Base-by-base conservation (phyloP, 2,329 filamentous ascomycete species). In the Nemania serpens region DNA sequence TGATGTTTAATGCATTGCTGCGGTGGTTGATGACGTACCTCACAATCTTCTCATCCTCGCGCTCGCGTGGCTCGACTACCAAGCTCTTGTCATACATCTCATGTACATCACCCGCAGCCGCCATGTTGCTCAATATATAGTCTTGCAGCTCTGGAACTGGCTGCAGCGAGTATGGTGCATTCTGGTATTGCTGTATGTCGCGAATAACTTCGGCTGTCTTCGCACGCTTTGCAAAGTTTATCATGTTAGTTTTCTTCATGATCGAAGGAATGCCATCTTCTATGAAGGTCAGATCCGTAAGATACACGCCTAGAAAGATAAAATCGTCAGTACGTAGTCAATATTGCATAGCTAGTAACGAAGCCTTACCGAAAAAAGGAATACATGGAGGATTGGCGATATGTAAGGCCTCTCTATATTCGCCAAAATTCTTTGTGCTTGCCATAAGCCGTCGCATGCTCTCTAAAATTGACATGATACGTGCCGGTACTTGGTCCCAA, bases 41-140 rank as follows among this genome's bases (percentile, higher is more conserved):
- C 75, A 97, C 94, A 82, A 99, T 98, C 84, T 98, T 98, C 80
- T 99, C 95, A 74, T 99, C 95, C 80, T 99, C 95, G 71, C 95
- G 86, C 81, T 99, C 95, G 71, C 95, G 86, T 65, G 95, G 95
- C 76, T 99, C 95, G 62, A 99, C 88, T 72, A 89, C 84, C 78
- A 99, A 81, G 79, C 93, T 97, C 83, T 93, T 93, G 77, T 98
- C 93, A 81, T 98, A 99, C 95, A 98, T 98, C 81, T 98, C 94
- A 76, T 98, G 93, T 65, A 99, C 95, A 75, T 98, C 94, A 54
- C 93, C 91, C 3, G 95, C 94, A 33, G 89, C 90, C 78, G 96
- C 90, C 91, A 98, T 96, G 75, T 98, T 97, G 75, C 88, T 93
- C 68, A 97, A 79, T 67, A 99, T 97, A 77, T 98, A 99, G 69